Percentiles rank a stretch among this genome's conserved stretches.
phyloP scores from a whole-genome alignment of 257 asterid species.

The Plectranthus barbatus region DNA sequence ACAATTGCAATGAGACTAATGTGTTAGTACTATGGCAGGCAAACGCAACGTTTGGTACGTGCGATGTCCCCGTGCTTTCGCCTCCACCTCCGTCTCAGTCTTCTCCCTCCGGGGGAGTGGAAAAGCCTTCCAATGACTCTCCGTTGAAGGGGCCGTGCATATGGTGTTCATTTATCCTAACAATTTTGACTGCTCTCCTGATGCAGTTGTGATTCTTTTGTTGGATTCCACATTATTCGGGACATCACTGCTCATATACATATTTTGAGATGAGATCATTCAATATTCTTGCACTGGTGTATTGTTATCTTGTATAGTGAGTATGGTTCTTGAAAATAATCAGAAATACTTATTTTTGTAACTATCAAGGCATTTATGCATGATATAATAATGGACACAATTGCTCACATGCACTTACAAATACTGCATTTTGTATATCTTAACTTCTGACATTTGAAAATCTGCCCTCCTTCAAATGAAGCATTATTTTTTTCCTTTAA shows the following conservation, averaged over 20 bases:
- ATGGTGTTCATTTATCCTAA: slow-evolving; percentile 30
- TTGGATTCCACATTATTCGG: background rate
- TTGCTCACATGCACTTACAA: no score
- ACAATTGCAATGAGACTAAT: background rate
- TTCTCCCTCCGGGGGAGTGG: slow-evolving; percentile 14
- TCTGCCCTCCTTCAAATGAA: no score
- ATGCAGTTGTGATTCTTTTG: background rate
- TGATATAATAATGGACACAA: no score
- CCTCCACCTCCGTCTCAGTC: slow-evolving; percentile 88
- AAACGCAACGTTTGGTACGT: slow-evolving; percentile 54
- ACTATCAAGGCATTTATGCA: no score
- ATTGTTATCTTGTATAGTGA: background rate
- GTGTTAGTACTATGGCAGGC: slow-evolving; percentile 15
- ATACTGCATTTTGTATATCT: no score
- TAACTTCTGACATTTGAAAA: no score
- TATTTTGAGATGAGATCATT: background rate
- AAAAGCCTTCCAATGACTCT: slow-evolving; percentile 26
- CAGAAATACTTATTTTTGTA: no score
- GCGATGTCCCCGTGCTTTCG: slow-evolving; percentile 59
- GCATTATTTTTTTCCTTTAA: no score
- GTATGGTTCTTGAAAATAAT: background rate
- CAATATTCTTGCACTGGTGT: no score
- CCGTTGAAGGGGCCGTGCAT: slow-evolving; percentile 17
- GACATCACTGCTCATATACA: background rate
- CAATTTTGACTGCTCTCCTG: slow-evolving; percentile 20